A percentile compares a stretch with the other conserved stretches of the same genome.
Conservation (phyloP, 345 rosid genomes). For the Dipteronia sinensis region DNA sequence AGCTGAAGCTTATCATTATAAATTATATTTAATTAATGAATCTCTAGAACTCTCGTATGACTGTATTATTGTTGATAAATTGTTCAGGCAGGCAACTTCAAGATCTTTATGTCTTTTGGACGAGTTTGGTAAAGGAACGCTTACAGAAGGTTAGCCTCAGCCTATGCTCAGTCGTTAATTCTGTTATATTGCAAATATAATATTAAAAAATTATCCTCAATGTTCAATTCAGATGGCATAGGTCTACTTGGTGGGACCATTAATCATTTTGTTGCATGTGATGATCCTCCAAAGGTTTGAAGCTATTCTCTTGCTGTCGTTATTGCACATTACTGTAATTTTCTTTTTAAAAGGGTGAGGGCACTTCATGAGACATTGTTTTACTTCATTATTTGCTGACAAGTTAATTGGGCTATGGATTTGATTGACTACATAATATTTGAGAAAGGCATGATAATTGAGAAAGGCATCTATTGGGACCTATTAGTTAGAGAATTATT, state of each 20-base stretch:
- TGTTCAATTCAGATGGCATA: conserved; percentile 70
- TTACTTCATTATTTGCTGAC: background rate
- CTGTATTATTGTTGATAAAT: conserved; percentile 13
- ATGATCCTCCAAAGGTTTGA: conserved; percentile 87
- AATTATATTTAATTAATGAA: background rate
- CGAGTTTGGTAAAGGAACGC: conserved; percentile 99
- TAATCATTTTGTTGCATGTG: conserved; percentile 58
- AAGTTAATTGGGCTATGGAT: background rate
- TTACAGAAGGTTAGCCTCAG: conserved; percentile 79
- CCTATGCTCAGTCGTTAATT: background rate
- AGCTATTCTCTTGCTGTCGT: conserved; percentile 22
- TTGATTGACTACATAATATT: background rate
- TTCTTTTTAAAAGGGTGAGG: background rate
- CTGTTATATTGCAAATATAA: background rate
- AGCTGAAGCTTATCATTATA: background rate
- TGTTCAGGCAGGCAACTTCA: conserved; percentile 85
- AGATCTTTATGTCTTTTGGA: conserved; percentile 87
- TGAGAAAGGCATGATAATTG: background rate
- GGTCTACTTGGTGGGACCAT: conserved; percentile 98
- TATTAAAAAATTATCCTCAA: conserved; percentile 5
- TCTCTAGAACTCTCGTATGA: conserved; percentile 3
- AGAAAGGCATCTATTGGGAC: background rate
- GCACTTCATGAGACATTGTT: background rate
- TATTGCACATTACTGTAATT: background rate
- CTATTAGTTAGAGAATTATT: background rate